Evolutionary conservation across 345 rosid species (phyloP), one percentile per base, ranked within the genome.

Genomic region (Acer yangbiense): DNA sequence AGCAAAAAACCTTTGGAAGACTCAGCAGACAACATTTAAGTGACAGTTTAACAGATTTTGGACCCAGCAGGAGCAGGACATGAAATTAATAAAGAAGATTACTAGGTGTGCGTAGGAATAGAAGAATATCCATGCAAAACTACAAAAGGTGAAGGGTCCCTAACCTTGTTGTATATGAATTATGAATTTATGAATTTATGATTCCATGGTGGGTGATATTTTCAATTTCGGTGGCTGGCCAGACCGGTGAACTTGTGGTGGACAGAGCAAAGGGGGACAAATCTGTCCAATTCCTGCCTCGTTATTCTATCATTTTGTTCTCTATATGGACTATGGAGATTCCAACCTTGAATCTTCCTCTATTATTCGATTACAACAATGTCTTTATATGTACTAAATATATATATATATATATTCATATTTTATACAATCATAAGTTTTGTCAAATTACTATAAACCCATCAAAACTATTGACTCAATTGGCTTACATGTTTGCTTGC

Each of bases 201-300:
- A 23, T 17, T 69, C 14, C 60, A 7, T 9, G 46, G 6, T 35
- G 39, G 39, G 55, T 18, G 71, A 60, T 68, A 58, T 61, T 73
- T 43, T 57, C 41, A 25, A 13, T 25, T 25, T 43, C 3, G 14
- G 55, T 20, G 64, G 58, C 52, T 60, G 60, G 77, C n/a, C n/a
- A 4, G 39, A 35, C 66, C 68, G 3, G 58, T 48, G 71, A 25
- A 76, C 9, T 52, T 77, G 74, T 60, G 82, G 80, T 43, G 9
- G 60, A 14, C 1, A 6, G 6, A 43, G 63, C 55, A 54, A 66
- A 35, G 39, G 39, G 43, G 55, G 74, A 71, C 74, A 77, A 74
- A 80, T 4, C 39, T 4, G 39, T 35, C 0, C 6, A 35, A 4
- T 35, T 35, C 39, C 11, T 18, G 68, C 58, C 55, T 43, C 69